Percentiles rank a stretch among this genome's conserved stretches.
Conservation (phyloP, 768 basidiomycete genomes). For the Albatrellus ellisii region DNA sequence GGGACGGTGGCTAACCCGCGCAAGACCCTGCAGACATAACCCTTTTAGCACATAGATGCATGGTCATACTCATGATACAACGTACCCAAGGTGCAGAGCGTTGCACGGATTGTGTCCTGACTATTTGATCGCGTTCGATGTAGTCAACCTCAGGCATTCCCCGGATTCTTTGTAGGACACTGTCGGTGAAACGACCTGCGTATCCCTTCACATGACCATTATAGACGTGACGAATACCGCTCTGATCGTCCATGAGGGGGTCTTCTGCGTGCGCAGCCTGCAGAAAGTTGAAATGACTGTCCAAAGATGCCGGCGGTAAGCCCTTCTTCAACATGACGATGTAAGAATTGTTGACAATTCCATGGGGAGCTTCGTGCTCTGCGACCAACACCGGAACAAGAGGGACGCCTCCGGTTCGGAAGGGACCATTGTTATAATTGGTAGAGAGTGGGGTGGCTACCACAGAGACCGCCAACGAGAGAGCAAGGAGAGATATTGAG, state of each 20-base stretch:
- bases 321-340: constrained; percentile 81
- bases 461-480: constrained; percentile 26
- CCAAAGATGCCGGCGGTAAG: constrained; percentile 37
- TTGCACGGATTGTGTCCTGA: constrained; percentile 63
- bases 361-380: constrained; percentile 48
- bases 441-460: constrained; percentile 34
- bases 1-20: constrained; percentile 81
- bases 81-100: constrained; percentile 78
- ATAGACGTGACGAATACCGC: constrained; percentile 67
- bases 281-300: constrained; percentile 74
- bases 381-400: constrained; percentile 42
- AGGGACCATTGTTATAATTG: constrained; percentile 20
- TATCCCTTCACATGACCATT: constrained; percentile 65
- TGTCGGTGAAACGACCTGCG: constrained; percentile 62
- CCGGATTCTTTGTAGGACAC: constrained; percentile 64
- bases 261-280: constrained; percentile 44
- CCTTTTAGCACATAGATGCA: constrained; percentile 6
- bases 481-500: constrained; percentile 17
- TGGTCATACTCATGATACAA: constrained; percentile 9
- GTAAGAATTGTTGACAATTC: constrained; percentile 82
- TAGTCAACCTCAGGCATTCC: constrained; percentile 82
- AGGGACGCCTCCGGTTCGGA: constrained; percentile 29
- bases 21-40: constrained; percentile 65
- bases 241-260: constrained; percentile 35
- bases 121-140: constrained; percentile 88